A percentile compares a stretch with the other conserved stretches of the same genome.
phyloP scores from a whole-genome alignment of 148 eudicot species.

The Polygonum aviculare region DNA sequence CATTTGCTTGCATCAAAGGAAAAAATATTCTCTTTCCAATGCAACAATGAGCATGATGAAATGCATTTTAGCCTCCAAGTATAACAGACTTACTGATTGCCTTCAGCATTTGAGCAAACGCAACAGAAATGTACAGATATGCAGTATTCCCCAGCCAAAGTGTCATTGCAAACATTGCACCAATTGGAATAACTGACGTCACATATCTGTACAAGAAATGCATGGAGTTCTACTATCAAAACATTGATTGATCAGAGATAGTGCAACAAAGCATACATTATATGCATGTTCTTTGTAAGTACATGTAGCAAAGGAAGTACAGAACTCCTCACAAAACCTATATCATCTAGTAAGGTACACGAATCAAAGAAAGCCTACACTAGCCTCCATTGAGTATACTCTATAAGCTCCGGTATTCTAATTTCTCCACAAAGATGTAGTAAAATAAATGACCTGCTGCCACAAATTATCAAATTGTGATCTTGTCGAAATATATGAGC shows the following conservation, averaged over 20 bases:
- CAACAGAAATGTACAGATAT: conserved; percentile 91
- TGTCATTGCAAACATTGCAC: conserved; percentile 97
- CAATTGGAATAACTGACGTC: conserved; percentile 89
- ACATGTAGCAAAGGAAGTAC: neutral
- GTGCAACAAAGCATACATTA: neutral
- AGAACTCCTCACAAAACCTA: neutral
- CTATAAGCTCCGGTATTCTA: neutral
- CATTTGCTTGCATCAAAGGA: neutral
- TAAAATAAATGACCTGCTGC: neutral
- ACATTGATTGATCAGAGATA: neutral
- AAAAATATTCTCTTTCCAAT: neutral
- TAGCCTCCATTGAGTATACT: neutral
- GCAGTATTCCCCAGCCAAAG: conserved; percentile 99
- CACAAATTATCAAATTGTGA: neutral
- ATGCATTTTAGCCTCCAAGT: neutral
- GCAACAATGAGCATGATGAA: neutral
- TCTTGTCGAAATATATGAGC: neutral
- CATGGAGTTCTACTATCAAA: neutral
- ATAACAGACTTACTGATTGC: conserved; percentile 73
- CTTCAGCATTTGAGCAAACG: conserved; percentile 99
- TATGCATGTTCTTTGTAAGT: neutral
- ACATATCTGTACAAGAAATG: conserved; percentile 45
- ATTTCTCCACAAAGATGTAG: neutral
- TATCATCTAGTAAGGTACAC: neutral
- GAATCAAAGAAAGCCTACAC: neutral